Percentiles rank a stretch among this genome's conserved stretches.
These are phyloP conservation scores for Ascochyta pisi DNA, from an alignment of 2,329 filamentous ascomycete species.

Conservation along the genomic window DNA sequence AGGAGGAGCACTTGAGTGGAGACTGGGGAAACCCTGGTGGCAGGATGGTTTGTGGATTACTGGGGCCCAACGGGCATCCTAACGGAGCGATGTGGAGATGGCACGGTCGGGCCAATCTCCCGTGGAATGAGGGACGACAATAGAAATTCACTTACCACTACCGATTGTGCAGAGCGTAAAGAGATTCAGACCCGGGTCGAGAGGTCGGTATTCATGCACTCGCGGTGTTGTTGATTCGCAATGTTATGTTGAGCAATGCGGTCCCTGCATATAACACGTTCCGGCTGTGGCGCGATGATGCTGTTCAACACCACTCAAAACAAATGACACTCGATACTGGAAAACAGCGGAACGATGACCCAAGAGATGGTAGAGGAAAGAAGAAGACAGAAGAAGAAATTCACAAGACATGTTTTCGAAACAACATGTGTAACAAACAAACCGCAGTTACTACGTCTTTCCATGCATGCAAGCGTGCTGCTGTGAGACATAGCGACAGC, in stretches of 20 bases:
- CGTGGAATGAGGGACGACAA: slow-evolving; percentile 5
- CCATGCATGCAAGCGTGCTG: slow-evolving; percentile 24
- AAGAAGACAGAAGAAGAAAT: slow-evolving; percentile 7
- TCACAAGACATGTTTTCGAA: slow-evolving; percentile 21
- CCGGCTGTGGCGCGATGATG: slow-evolving; percentile 2
- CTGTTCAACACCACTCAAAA: neutral
- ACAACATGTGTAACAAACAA: slow-evolving; percentile 38
- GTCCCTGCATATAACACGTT: slow-evolving; percentile 7
- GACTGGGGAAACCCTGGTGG: neutral
- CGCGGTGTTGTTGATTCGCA: slow-evolving; percentile 3
- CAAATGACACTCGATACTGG: neutral
- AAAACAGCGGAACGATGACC: neutral
- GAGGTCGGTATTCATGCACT: neutral
- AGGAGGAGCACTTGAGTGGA: neutral
- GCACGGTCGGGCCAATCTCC: slow-evolving; percentile 8
- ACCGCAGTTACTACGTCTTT: slow-evolving; percentile 9
- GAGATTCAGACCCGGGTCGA: neutral
- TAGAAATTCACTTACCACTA: neutral
- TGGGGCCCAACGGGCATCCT: neutral
- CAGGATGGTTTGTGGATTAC: neutral
- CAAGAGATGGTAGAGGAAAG: slow-evolving; percentile 1
- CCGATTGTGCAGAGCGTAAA: neutral
- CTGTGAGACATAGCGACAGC: slow-evolving; percentile 29
- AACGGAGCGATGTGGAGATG: slow-evolving; percentile 1
- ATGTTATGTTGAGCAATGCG: slow-evolving; percentile 13